Evolutionary conservation across 495 filamentous ascomycete species (phyloP), one percentile per base, ranked within the genome.

Genomic region (Aspergillus carlsbadensis): DNA sequence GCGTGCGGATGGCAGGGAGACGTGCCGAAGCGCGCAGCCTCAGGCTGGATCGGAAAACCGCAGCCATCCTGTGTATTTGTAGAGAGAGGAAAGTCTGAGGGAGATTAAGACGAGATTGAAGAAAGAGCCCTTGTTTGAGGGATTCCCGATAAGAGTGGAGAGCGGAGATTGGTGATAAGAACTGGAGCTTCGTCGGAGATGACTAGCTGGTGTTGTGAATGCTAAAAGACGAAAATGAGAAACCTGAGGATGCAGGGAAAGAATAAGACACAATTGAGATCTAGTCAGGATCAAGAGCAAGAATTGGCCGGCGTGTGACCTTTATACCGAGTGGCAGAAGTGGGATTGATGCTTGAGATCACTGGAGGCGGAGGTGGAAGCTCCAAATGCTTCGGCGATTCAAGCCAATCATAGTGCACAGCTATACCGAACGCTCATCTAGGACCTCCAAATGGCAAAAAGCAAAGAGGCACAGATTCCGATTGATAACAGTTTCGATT

Each of bases 11-110:
- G 54, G 65, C 67, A 31, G 70, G 70, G 29, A 78, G 56, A 26
- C 73, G 74, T 49, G 70, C 59, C 18, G 65, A 68, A 47, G 70
- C 65, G 52, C 72, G 74, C 65, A 78, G 55, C 62, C 70, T 68
- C 44, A 73, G 59, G 58, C 72, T 72, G 48, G 67, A 71, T 18
- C 78, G 77, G 59, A 77, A 68, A 46, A 77, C 52, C 40, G 73
- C 71, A 44, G 77, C 64, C 78, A 80, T 81, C 70, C 58, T 65
- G 64, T 17, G 35, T 33, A 26, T 14, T 42, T 10, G 33, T 37
- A 22, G 42, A 22, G 36, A 52, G 10, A 49, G 46, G 22, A 33
- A 37, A 39, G 10, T n/a, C 15, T 5, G 17, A 37, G 10, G 26
- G 39, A 21, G 22, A 29, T 4, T 29, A 8, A 29, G 26, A 8